A percentile compares a stretch with the other conserved stretches of the same genome.
phyloP scores from a whole-genome alignment of 495 filamentous ascomycete genomes.

The Aspergillus funiculosus region DNA sequence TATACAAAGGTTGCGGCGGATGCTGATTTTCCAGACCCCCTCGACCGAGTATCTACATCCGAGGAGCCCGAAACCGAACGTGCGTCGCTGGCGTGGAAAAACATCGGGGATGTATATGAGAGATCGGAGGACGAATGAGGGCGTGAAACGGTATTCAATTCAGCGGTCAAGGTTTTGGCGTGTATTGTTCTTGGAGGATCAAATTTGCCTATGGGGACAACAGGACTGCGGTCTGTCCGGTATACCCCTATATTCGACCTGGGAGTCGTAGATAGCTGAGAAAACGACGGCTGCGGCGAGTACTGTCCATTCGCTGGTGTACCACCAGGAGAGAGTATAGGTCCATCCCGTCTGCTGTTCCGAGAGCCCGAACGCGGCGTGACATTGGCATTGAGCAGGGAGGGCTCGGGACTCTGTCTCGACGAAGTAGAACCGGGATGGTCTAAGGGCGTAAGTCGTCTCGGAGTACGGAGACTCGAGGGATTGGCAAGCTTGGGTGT shows the following conservation, averaged over 20 bases:
- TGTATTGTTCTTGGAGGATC: constrained; percentile 30
- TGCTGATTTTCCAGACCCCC: constrained; percentile 25
- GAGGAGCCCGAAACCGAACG: constrained; percentile 34
- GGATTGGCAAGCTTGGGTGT: constrained; percentile 48
- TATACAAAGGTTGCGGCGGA: constrained; percentile 52
- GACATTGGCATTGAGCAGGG: constrained; percentile 59
- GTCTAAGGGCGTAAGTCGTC: constrained; percentile 35
- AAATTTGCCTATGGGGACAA: constrained; percentile 28
- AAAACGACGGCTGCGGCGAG: constrained; percentile 32
- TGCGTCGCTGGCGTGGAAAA: constrained; percentile 73
- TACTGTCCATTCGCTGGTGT: constrained; percentile 38
- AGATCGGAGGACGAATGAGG: constrained; percentile 32
- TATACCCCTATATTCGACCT: constrained; percentile 23
- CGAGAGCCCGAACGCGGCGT: constrained; percentile 67
- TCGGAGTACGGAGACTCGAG: constrained; percentile 28
- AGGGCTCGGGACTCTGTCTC: constrained; percentile 36
- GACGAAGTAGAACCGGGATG: constrained; percentile 25
- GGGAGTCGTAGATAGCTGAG: constrained; percentile 27
- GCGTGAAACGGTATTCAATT: constrained; percentile 26
- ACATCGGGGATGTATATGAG: constrained; percentile 48
- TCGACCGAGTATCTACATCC: constrained; percentile 26
- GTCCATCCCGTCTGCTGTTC: constrained; percentile 59
- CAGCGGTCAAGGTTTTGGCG: constrained; percentile 34
- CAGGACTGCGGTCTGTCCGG: constrained; percentile 36
- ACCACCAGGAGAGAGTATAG: constrained; percentile 54